Conservation (phyloP, 2,329 filamentous ascomycete genomes). For the Atkinsonella texensis region DNA sequence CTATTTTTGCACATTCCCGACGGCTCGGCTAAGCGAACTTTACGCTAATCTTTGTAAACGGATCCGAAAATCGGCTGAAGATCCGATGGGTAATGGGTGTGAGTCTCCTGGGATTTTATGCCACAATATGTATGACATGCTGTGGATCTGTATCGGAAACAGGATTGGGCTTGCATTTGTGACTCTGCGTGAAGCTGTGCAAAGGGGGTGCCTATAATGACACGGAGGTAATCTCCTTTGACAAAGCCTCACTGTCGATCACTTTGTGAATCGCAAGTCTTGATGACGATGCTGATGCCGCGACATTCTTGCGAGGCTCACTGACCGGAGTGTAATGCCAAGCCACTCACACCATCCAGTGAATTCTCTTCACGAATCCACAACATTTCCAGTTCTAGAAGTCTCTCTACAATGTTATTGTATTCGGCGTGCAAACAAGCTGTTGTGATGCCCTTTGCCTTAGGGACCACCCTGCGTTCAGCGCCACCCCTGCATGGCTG, state of each 20-base stretch:
- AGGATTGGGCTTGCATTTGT: too few species aligned
- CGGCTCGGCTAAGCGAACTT: background rate
- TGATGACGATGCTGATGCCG: too few species aligned
- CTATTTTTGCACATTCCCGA: background rate
- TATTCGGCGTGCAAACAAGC: background rate
- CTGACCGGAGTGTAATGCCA: too few species aligned
- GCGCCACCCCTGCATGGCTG: background rate
- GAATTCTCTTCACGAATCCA: background rate
- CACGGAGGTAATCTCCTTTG: too few species aligned
- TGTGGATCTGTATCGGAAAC: background rate
- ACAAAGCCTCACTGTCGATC: too few species aligned
- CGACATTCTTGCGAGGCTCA: too few species aligned
- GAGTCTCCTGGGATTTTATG: background rate
- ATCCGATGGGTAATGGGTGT: background rate
- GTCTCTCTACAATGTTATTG: background rate
- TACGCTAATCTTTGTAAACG: background rate
- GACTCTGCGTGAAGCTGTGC: too few species aligned
- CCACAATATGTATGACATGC: background rate
- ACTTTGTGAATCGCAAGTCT: too few species aligned
- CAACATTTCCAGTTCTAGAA: background rate
- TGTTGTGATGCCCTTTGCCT: background rate
- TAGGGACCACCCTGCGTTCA: background rate
- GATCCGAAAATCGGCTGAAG: background rate
- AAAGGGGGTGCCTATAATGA: too few species aligned
- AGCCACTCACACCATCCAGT: too few species aligned